Evolutionary conservation across 345 rosid genomes (phyloP).

Genomic region (Sonneratia alba): DNA sequence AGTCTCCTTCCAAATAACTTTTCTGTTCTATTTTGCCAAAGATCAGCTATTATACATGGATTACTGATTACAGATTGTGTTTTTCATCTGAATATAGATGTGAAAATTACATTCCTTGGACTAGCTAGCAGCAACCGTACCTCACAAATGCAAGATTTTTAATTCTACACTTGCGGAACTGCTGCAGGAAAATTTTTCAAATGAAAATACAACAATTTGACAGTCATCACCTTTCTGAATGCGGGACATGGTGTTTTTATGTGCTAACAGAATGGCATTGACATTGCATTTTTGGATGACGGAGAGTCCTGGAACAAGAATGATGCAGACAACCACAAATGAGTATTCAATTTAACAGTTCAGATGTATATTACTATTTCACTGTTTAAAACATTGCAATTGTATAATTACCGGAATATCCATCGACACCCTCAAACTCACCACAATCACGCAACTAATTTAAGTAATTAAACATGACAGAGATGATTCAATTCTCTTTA

Average conservation of each 20-base stretch:
- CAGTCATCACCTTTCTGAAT: constrained; percentile 42
- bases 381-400: not conserved
- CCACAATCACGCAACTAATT: not conserved
- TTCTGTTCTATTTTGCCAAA: not conserved
- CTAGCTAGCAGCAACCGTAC: not conserved
- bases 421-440: not conserved
- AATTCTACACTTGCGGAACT: not conserved
- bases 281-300: constrained; percentile 62
- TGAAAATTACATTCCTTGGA: not conserved
- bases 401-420: not conserved
- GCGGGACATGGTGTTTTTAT: constrained; percentile 61
- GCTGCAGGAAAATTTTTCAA: not conserved
- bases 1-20: not conserved
- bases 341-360: constrained; percentile 6
- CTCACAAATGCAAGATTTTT: not conserved
- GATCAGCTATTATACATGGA: not conserved
- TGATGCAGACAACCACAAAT: constrained; percentile 14
- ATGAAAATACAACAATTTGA: not conserved
- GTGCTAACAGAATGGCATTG: constrained; percentile 58
- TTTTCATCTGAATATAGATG: not conserved
- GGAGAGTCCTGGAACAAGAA: constrained; percentile 61
- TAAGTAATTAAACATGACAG: not conserved
- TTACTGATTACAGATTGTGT: not conserved
- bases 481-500: not conserved
- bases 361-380: not conserved